phyloP scores from a whole-genome alignment of 2,329 filamentous ascomycete species.

The Sclerotiophoma versabilis region DNA sequence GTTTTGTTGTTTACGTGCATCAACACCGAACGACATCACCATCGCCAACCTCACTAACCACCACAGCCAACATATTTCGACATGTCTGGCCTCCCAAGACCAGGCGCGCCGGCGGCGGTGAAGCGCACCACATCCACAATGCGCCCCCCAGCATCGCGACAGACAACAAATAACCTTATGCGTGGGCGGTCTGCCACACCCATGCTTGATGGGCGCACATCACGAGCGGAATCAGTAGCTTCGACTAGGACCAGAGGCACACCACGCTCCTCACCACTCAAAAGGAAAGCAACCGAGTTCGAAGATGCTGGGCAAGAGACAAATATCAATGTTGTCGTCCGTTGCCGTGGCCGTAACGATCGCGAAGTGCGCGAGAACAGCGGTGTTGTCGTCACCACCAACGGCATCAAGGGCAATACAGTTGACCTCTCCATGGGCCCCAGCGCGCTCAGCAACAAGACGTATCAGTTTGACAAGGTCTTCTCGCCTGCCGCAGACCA shows the following conservation, averaged over 20 bases:
- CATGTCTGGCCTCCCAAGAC: slow-evolving; percentile 64
- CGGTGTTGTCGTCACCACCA: slow-evolving; percentile 86
- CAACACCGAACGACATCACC: slow-evolving; percentile 25
- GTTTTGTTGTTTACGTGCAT: slow-evolving; percentile 23
- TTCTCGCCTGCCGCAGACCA: slow-evolving; percentile 96
- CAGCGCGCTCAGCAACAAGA: slow-evolving; percentile 91
- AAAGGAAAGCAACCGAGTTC: slow-evolving; percentile 88
- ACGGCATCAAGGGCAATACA: slow-evolving; percentile 83
- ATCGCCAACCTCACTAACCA: slow-evolving; percentile 15
- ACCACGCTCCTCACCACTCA: slow-evolving; percentile 61
- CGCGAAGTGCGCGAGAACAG: slow-evolving; percentile 94
- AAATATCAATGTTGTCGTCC: slow-evolving; percentile 96
- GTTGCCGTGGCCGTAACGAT: slow-evolving; percentile 90
- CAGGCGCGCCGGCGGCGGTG: slow-evolving; percentile 55
- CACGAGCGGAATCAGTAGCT: slow-evolving; percentile 74
- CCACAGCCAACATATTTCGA: slow-evolving; percentile 21
- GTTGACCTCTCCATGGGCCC: slow-evolving; percentile 92
- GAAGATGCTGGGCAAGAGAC: slow-evolving; percentile 81
- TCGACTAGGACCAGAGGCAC: slow-evolving; percentile 56
- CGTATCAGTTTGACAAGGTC: slow-evolving; percentile 95
- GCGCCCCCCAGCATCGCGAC: slow-evolving; percentile 62
- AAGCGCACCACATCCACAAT: slow-evolving; percentile 59
- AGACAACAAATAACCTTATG: slow-evolving; percentile 50
- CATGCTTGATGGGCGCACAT: slow-evolving; percentile 61
- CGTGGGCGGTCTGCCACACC: slow-evolving; percentile 61